These are phyloP conservation scores for Alternaria ethzedia DNA, from an alignment of 2,329 filamentous ascomycete species.

Conservation along the genomic window DNA sequence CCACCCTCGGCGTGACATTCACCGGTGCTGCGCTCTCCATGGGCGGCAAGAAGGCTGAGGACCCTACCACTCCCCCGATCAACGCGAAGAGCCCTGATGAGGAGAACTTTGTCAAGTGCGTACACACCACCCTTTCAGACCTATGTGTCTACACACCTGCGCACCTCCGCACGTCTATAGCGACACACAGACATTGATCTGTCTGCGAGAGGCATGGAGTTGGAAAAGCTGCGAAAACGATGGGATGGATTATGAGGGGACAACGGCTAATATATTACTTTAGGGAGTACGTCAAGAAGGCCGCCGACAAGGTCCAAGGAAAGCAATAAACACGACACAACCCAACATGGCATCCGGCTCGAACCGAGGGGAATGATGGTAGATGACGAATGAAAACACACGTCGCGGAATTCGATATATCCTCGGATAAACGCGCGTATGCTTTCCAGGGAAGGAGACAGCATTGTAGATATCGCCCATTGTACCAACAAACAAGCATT, in stretches of 20 bases:
- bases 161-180: no score
- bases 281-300: conserved; percentile 49
- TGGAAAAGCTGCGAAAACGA: no score
- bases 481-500: conserved; percentile 8
- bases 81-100: conserved; percentile 71
- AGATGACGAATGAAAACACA: neutral
- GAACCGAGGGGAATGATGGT: neutral
- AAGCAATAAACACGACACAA: conserved; percentile 17
- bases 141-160: neutral
- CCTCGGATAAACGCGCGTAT: neutral
- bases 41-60: conserved; percentile 53
- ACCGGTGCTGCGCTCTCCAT: conserved; percentile 45
- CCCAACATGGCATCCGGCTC: neutral
- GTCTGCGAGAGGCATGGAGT: no score
- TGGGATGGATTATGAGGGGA: no score
- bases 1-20: conserved; percentile 50
- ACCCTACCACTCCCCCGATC: conserved; percentile 59
- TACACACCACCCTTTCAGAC: neutral
- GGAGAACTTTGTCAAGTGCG: conserved; percentile 72
- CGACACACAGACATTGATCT: no score
- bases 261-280: conserved; percentile 1
- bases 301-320: conserved; percentile 37
- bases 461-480: neutral
- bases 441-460: neutral
- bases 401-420: neutral